Evolutionary conservation across 768 basidiomycete species (phyloP).

Genomic region (Naganishia onofrii): DNA sequence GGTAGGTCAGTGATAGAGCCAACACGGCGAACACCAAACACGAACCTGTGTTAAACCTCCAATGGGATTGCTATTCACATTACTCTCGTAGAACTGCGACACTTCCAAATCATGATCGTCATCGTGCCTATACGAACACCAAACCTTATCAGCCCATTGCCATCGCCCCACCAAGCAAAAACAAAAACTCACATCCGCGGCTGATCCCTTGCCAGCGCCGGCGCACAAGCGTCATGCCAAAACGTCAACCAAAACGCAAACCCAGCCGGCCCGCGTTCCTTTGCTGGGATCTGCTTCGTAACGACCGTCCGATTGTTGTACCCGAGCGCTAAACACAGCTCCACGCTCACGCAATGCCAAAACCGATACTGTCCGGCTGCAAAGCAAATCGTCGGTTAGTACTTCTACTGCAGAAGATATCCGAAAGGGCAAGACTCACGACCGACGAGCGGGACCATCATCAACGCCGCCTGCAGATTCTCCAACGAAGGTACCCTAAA

Average conservation of each 20-base stretch:
- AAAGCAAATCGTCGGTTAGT: constrained; percentile 15
- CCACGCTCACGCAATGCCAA: constrained; percentile 26
- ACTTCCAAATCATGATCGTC: constrained; percentile 18
- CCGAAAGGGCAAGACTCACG: constrained; percentile 9
- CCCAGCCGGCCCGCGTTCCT: constrained; percentile 36
- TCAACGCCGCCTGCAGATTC: constrained; percentile 74
- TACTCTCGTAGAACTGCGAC: constrained; percentile 16
- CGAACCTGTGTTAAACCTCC: constrained; percentile 10
- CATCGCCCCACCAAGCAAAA: background rate
- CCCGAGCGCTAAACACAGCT: constrained; percentile 37
- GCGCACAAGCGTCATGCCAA: constrained; percentile 74
- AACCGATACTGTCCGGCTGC: constrained; percentile 18
- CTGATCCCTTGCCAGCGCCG: constrained; percentile 79
- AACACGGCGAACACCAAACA: background rate
- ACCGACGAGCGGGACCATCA: constrained; percentile 61
- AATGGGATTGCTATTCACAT: constrained; percentile 12
- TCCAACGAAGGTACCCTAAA: constrained; percentile 75
- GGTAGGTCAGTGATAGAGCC: background rate
- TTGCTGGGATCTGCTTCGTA: constrained; percentile 34
- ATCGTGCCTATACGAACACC: background rate
- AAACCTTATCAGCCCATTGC: background rate
- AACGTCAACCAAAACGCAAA: constrained; percentile 83
- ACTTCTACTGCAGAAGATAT: background rate
- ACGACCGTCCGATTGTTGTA: constrained; percentile 38
- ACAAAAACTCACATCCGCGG: constrained; percentile 63